These are phyloP conservation scores for Alternaria metachromatica DNA, from an alignment of 2,329 filamentous ascomycete species.

Conservation along the genomic window DNA sequence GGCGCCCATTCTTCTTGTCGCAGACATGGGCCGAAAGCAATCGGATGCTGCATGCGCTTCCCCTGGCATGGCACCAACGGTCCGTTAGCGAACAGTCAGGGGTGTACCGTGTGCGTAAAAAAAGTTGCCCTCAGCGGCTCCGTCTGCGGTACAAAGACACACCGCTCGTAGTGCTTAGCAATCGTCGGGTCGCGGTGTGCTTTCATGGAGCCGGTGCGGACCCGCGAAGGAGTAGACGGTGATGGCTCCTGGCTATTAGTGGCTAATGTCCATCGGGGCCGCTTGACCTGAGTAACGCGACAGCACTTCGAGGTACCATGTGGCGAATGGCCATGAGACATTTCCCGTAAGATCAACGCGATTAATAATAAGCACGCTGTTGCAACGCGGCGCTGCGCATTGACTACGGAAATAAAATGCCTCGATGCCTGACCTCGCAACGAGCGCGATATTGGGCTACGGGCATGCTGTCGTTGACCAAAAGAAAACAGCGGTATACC, in stretches of 20 bases:
- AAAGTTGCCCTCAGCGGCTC: constrained; percentile 6
- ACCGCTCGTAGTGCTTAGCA: constrained; percentile 9
- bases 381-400: constrained; percentile 16
- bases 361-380: constrained; percentile 26
- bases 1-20: constrained; percentile 4
- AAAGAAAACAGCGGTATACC: neutral
- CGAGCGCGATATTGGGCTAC: neutral
- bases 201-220: constrained; percentile 11
- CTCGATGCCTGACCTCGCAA: constrained; percentile 20
- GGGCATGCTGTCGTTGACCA: neutral
- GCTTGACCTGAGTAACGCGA: neutral
- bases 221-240: constrained; percentile 9
- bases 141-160: constrained; percentile 6
- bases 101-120: constrained; percentile 7
- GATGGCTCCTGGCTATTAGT: constrained; percentile 2
- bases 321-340: constrained; percentile 12
- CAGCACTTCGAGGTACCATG: constrained; percentile 1
- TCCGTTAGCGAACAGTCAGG: constrained; percentile 10
- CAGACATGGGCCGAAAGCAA: constrained; percentile 5
- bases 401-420: constrained; percentile 21
- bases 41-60: constrained; percentile 3
- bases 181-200: constrained; percentile 7
- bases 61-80: constrained; percentile 11
- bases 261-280: neutral
- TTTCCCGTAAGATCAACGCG: constrained; percentile 15